These are phyloP conservation scores for Spinellus fusiger DNA, from an alignment of 192 early-diverging fungal genomes.

Conservation along the genomic window DNA sequence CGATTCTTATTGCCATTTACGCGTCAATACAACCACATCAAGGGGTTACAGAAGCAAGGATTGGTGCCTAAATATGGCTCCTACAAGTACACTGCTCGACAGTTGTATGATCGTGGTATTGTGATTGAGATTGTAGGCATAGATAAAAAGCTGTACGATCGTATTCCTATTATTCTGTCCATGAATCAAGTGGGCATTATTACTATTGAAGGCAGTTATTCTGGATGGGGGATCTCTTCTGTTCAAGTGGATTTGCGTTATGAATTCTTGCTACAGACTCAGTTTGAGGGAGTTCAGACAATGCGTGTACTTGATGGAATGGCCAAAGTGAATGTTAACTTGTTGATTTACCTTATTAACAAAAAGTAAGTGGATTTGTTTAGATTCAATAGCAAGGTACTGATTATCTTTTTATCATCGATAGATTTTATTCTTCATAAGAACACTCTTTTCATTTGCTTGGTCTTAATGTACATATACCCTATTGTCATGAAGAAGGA, in stretches of 20 bases:
- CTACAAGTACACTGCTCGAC: conserved; percentile 95
- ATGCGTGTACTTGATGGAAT: conserved; percentile 91
- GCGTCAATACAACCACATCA: conserved; percentile 91
- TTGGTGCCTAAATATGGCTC: conserved; percentile 93
- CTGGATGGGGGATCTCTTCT: conserved; percentile 61
- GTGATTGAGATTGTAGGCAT: conserved; percentile 81
- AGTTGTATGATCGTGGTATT: conserved; percentile 90
- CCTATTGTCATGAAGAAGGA: no score
- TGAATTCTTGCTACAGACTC: conserved; percentile 89
- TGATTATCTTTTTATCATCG: neutral
- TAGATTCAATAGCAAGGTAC: no score
- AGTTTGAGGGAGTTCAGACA: conserved; percentile 88
- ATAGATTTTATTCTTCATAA: conserved; percentile 19
- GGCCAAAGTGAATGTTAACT: conserved; percentile 92
- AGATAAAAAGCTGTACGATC: conserved; percentile 78
- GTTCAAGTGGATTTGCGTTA: conserved; percentile 77
- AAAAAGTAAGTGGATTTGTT: conserved; percentile 68
- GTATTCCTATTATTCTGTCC: conserved; percentile 85
- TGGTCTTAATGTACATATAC: no score
- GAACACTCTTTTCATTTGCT: no score
- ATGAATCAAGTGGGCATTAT: conserved; percentile 91
- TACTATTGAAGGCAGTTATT: conserved; percentile 75
- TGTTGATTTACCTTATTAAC: conserved; percentile 94
- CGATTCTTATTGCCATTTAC: conserved; percentile 81
- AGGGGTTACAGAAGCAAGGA: conserved; percentile 78